Conservation (phyloP, 306 rosid genomes). For the Quillaja saponaria region DNA sequence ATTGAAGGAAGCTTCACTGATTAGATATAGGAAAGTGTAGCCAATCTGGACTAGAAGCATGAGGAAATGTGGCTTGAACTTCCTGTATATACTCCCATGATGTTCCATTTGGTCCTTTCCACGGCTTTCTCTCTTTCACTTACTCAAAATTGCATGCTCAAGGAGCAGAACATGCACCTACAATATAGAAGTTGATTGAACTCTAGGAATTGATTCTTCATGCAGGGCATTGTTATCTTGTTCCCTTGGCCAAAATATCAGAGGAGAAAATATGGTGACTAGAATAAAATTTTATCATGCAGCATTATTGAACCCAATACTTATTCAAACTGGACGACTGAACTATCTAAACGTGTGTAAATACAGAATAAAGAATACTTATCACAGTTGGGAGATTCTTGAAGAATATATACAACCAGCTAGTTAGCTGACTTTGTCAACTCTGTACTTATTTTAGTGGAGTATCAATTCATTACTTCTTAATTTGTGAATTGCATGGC, state of each 20-base stretch:
- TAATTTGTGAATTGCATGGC: too few species aligned
- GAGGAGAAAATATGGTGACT: neutral
- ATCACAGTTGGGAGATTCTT: too few species aligned
- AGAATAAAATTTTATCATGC: neutral
- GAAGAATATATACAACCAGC: too few species aligned
- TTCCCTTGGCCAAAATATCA: conserved; percentile 5
- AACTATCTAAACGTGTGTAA: neutral
- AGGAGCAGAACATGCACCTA: conserved; percentile 27
- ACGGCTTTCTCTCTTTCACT: conserved; percentile 4
- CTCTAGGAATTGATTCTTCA: conserved; percentile 35
- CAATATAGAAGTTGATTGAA: conserved; percentile 31
- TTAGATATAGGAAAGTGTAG: conserved; percentile 58
- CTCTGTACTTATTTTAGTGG: too few species aligned
- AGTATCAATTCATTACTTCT: too few species aligned
- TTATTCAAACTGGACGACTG: neutral
- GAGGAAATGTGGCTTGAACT: conserved; percentile 69
- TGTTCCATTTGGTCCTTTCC: conserved; percentile 29
- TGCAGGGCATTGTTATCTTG: conserved; percentile 23
- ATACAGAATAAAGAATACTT: too few species aligned
- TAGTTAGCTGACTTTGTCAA: too few species aligned
- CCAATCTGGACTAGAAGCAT: conserved; percentile 55
- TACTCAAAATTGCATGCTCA: conserved; percentile 7
- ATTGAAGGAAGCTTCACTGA: conserved; percentile 78
- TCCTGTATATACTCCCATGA: conserved; percentile 28
- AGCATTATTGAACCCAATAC: neutral